Base-by-base conservation (phyloP, 2,329 filamentous ascomycete genomes). In the Camptophora hylomeconis region DNA sequence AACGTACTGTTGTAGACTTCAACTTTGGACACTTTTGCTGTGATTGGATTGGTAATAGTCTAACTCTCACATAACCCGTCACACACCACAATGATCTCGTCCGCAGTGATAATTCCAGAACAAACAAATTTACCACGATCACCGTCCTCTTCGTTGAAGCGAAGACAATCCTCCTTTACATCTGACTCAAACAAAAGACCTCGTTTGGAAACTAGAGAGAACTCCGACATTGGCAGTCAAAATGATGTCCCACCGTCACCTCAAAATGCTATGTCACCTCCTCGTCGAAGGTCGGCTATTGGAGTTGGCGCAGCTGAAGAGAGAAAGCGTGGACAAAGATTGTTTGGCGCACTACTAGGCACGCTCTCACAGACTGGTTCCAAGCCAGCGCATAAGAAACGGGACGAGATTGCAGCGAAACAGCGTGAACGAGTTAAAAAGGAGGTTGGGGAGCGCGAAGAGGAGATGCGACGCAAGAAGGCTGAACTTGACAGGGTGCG, bases 261-360 rank as follows among this genome's bases (percentile, higher is more conserved):
- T 35, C 5, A 44, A 32, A 17, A 18, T 8, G 28, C 35, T 16
- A 30, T 29, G 32, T 37, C 36, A 14, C 36, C 31, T 30, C 31
- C 25, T 17, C 33, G 30, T 7, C 35, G 32, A 20, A 12, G 28
- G n/a, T 32, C 36, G 40, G 23, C 36, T 29, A 12, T 42, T 33
- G 33, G 31, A 33, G 14, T n/a, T n/a, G n/a, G n/a, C 17, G 57
- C 63, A 16, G 61, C 74, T 33, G 80, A 92, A 46, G 87, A 95
- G 50, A 82, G 76, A 53, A 83, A 80, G 50, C 77, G 87, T 20
- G 80, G 81, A 13, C 78, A 80, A 53, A 71, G 87, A 30, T 64
- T 95, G 36, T 94, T 94, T 49, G 86, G 87, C 37, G 80, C 77
- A 19, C 58, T 92, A 32, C 61, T 89, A 35, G 80, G 68, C 51